Evolutionary conservation across 2,329 filamentous ascomycete genomes (phyloP), one percentile per base, ranked within the genome.

Genomic region (Myriosclerotinia duriaeana): DNA sequence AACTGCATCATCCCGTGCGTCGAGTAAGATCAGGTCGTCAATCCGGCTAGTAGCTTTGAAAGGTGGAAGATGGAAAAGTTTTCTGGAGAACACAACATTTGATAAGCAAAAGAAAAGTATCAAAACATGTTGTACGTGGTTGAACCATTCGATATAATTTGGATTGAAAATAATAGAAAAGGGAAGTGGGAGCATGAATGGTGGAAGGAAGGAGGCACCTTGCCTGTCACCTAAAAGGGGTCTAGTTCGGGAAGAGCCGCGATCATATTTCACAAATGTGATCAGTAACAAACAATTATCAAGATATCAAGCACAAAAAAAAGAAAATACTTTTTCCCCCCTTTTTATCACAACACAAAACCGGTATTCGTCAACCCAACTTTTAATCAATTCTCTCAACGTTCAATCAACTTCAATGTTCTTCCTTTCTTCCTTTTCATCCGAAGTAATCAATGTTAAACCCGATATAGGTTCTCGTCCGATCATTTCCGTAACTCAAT

Each of bases 11-110:
- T 53, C 30, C 64, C 64, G 64, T 38, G 64, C 26, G 44, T 9
- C 64, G 46, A 65, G 64, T 61, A 53, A 53, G 53, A 52, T 52
- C 20, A 44, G 36, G 46, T 52, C 55, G 40, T 65, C 26, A 46
- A 59, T 60, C 15, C 46, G 64, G 64, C 55, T 61, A 61, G 54
- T 61, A 50, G 46, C 63, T 65, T 65, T 65, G 44, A 59, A 53
- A 60, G 56, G 34, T 52, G 48, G 63, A 36, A 44, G 56, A 65
- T 42, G 17, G 34, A 34, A 34, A 8, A 50, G 30, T 48, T 46
- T 46, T n/a, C 12, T 30, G 36, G 12, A 34, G 22, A 53, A 61
- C 64, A 65, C 64, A 53, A 20, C 64, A 65, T 65, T 42, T 61
- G n/a, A 58, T 53, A 65, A 53, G 38, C 15, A 53, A 53, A 26